Base-by-base conservation (phyloP, 2,329 filamentous ascomycete species). In the Xylariales sp. region DNA sequence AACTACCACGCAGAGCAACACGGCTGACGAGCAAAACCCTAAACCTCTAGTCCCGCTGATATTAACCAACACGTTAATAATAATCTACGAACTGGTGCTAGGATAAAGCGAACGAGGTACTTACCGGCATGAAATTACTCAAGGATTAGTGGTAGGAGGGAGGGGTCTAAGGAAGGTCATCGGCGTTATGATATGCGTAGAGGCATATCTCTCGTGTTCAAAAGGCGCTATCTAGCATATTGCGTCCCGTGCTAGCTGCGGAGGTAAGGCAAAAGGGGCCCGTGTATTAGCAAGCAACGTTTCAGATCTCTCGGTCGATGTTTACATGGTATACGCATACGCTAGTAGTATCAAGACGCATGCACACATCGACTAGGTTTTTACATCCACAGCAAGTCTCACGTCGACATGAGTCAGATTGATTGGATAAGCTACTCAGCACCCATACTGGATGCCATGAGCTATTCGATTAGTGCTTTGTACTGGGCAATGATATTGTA, bases 61-160 rank as follows among this genome's bases (percentile, higher is more conserved):
- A 80, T 87, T 89, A 69, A 89, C 95, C 76, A 97, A 97, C 80
- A 89, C 90, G 5, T 79, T 94, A 72, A 91, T 97, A 72, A 96
- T 97, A 77, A 79, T 93, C 67, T 97, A 94, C 81, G 91, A 94
- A 81, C 83, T 96, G 48, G 85, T 94, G 54, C 83, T 94, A 34
- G 92, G 92, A 65, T 94, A 53, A 55, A 54, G 5, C 16, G 16
- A 61, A 16, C 16, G 32, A 7, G 30, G 46, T 39, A 46, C 36
- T 23, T 43, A 8, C 34, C 14, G 45, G 6, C 32, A 10, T n/a
- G 12, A 41, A 28, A 30, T 59, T 32, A 36, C 43, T 8, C 30
- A 23, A 6, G 43, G 4, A n/a, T 58, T 14, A 23, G 43, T 36
- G 16, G 43, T 41, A 32, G 14, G 34, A 28, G 9, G 46, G n/a